Percentiles rank a stretch among this genome's conserved stretches.
phyloP scores from a whole-genome alignment of 805 yeast genomes.

The Naumovozyma baii region DNA sequence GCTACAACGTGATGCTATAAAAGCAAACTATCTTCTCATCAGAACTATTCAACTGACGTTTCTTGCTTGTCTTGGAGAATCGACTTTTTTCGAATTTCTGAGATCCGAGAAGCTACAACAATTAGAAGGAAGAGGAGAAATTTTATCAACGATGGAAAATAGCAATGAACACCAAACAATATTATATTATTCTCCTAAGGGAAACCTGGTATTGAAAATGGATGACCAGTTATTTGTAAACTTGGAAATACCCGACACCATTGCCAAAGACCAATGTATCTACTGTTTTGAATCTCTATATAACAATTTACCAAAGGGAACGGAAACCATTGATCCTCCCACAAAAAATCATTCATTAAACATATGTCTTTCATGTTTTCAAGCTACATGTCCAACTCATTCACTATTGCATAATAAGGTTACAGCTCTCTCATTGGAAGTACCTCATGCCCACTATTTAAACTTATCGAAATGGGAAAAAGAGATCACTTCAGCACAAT shows the following conservation, averaged over 20 bases:
- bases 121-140: not conserved
- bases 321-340: conserved; percentile 23
- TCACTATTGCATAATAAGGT: conserved; percentile 44
- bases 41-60: too few relatives aligned
- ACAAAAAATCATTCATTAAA: conserved; percentile 35
- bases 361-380: conserved; percentile 65
- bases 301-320: conserved; percentile 25
- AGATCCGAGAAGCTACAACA: not conserved
- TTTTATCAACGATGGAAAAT: not conserved
- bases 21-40: too few relatives aligned
- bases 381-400: conserved; percentile 58
- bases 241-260: conserved; percentile 29
- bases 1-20: too few relatives aligned
- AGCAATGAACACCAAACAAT: too few relatives aligned
- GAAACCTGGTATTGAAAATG: conserved; percentile 1
- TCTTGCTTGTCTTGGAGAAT: too few relatives aligned
- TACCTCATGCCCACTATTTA: conserved; percentile 48
- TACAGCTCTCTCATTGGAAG: conserved; percentile 18
- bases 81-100: not conserved
- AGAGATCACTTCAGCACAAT: not conserved
- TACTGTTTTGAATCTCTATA: conserved; percentile 68
- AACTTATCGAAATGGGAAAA: conserved; percentile 41
- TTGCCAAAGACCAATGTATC: conserved; percentile 85
- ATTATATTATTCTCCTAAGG: too few relatives aligned
- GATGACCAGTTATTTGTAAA: conserved; percentile 6